These are phyloP conservation scores for Mycosphaerella sp. DNA, from an alignment of 2,329 filamentous ascomycete genomes.

Conservation along the genomic window DNA sequence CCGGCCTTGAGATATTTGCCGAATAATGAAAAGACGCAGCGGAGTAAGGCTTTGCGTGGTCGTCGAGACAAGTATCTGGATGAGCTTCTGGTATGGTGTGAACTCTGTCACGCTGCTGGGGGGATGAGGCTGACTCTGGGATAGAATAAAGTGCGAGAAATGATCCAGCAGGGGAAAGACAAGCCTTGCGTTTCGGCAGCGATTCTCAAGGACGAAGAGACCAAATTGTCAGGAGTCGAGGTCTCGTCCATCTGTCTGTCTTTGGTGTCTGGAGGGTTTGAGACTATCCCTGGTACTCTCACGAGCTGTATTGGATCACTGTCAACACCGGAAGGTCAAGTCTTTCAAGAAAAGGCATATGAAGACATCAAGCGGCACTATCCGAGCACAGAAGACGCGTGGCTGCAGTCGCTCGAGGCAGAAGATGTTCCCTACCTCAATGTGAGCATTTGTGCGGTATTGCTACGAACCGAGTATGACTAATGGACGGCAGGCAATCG, in stretches of 20 bases:
- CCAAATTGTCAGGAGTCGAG: constrained; percentile 48
- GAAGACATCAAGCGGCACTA: constrained; percentile 47
- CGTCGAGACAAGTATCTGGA: constrained; percentile 47
- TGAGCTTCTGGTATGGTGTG: constrained; percentile 34
- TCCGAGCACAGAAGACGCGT: constrained; percentile 43
- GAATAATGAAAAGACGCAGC: constrained; percentile 47
- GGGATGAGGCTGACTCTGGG: background rate
- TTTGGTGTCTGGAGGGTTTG: constrained; percentile 49
- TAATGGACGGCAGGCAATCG: constrained; percentile 33
- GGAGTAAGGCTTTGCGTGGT: constrained; percentile 43
- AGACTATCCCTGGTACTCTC: constrained; percentile 50
- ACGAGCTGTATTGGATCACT: constrained; percentile 48
- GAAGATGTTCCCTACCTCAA: constrained; percentile 46
- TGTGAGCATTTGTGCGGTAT: constrained; percentile 11
- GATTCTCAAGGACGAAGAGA: constrained; percentile 50
- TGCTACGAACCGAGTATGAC: background rate
- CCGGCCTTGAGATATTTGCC: constrained; percentile 45
- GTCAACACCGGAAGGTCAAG: constrained; percentile 43
- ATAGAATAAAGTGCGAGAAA: constrained; percentile 43
- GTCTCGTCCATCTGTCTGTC: constrained; percentile 50
- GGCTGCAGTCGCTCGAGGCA: constrained; percentile 40
- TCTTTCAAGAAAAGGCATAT: constrained; percentile 49
- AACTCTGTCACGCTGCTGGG: background rate
- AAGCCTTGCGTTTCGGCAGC: constrained; percentile 51
- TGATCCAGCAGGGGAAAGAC: constrained; percentile 48